Evolutionary conservation across 2,329 filamentous ascomycete species (phyloP), one percentile per base, ranked within the genome.

Genomic region (Magnaporthiopsis incrustans): DNA sequence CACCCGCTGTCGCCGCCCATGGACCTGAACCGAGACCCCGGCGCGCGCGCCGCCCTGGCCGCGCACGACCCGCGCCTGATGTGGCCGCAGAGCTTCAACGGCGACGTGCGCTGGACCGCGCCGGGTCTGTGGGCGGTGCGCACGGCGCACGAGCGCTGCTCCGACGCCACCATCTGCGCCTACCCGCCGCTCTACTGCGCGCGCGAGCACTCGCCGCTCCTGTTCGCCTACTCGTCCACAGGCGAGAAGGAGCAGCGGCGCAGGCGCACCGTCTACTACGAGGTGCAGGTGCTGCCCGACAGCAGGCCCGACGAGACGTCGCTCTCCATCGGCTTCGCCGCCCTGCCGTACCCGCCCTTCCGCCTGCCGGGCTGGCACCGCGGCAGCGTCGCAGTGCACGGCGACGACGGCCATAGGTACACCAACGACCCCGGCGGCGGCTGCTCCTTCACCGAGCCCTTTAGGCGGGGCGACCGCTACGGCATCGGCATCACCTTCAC

Each of bases 351-450:
- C 71, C 91, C 91, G 8, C 80, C 82, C 0, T 94, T 91, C 78
- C 83, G 91, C 10, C 82, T 93, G 66, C 91, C 91, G 0, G 91
- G 91, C 2, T 94, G 90, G 91, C 89, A 95, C 72, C 83, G 90
- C 44, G 90, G 84, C 25, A 89, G 85, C 67, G 71, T 93, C 18
- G 91, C 81, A 1, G 85, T 94, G n/a, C 91, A 94, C 72, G 87
- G 88, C 60, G 91, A 94, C 73, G 91, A 94, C 73, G 91, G 91
- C 0, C 82, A 88, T 69, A 83, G 84, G 73, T 95, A 89, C 73
- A 81, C 92, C 70, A 91, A 92, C 71, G 89, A 94, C 73, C 81
- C 81, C 10, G 89, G 83, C 79, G 90, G 91, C 27, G 91, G 91
- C 25, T 84, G 84, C 67, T 79, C 85, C 64, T 93, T 93, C 67